Conservation (phyloP, 257 asterid species). For the Scutellaria minor region DNA sequence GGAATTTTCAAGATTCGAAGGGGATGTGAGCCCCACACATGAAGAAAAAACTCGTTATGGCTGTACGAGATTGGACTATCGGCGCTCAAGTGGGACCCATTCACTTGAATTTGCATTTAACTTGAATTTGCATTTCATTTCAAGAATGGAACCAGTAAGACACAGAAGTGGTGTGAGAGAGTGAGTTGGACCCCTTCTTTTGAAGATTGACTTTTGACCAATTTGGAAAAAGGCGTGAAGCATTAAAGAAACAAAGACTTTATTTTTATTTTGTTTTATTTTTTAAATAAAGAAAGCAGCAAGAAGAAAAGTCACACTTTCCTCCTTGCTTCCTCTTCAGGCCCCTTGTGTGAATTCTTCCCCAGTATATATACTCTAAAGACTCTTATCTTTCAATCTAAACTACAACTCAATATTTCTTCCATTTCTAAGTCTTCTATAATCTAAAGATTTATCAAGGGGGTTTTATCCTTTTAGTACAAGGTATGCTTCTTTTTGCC, state of each 20-base stretch:
- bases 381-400: constrained; percentile 30
- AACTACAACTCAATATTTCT: constrained; percentile 14
- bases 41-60: constrained; percentile 39
- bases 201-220: constrained; percentile 73
- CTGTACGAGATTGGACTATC: constrained; percentile 25
- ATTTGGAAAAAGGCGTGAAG: constrained; percentile 21
- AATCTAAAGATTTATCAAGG: constrained; percentile 9
- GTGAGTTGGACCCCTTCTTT: constrained; percentile 48
- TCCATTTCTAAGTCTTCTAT: constrained; percentile 28
- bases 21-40: constrained; percentile 42
- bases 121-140: constrained; percentile 42
- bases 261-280: neutral
- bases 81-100: constrained; percentile 33
- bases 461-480: constrained; percentile 5
- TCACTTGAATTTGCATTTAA: constrained; percentile 34
- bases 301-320: constrained; percentile 75
- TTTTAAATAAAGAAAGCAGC: constrained; percentile 29
- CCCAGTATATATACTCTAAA: constrained; percentile 46
- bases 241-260: too few species aligned
- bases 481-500: constrained; percentile 40
- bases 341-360: constrained; percentile 19
- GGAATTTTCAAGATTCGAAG: constrained; percentile 31
- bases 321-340: constrained; percentile 57
- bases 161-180: constrained; percentile 53
- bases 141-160: constrained; percentile 47